Base-by-base conservation (phyloP, 2,329 filamentous ascomycete species). In the Emmonsia crescens region DNA sequence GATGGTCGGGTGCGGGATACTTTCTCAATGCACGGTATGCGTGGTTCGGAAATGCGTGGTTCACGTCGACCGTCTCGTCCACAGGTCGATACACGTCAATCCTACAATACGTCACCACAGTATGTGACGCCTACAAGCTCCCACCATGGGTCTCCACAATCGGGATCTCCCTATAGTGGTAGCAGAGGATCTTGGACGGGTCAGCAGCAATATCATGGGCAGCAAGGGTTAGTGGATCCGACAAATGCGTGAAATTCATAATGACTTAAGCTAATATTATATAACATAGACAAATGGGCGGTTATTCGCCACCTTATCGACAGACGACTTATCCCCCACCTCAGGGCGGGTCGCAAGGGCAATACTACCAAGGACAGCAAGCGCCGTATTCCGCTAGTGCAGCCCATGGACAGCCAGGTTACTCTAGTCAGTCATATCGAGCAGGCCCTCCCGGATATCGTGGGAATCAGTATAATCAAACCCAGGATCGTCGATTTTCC, bases 251-350 rank as follows among this genome's bases (percentile, higher is more conserved):
- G 63, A 46, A 63, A 62, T 52, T 58, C 61, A 62, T 60, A 63
- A 74, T 75, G 64, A 73, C 58, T 63, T 62, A 56, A 56, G 56
- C 29, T 38, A 38, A 57, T 46, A 24, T 63, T 64, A 59, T 69
- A 38, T 60, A 55, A n/a, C 52, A n/a, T n/a, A 77, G 75, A 63
- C 78, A 77, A 65, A 70, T 74, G 63, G 75, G 77, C 65, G 86
- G 83, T 36, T 86, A 86, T 73, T 87, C 86, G 51, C 80, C 82
- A 24, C 80, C 85, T 36, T 86, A 87, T 69, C 76, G 82, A 49
- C 82, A 84, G 63, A 77, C 77, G 49, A 81, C 76, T 61, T 83
- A 83, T 67, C 75, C 79, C 16, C 77, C 81, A 24, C 46, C 36
- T 16, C 78, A 81, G 51, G 80, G 75, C 62, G 81, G 77, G 8